These are phyloP conservation scores for Eimeria brunetti DNA, from an alignment of 169 alveolate species.

Conservation along the genomic window DNA sequence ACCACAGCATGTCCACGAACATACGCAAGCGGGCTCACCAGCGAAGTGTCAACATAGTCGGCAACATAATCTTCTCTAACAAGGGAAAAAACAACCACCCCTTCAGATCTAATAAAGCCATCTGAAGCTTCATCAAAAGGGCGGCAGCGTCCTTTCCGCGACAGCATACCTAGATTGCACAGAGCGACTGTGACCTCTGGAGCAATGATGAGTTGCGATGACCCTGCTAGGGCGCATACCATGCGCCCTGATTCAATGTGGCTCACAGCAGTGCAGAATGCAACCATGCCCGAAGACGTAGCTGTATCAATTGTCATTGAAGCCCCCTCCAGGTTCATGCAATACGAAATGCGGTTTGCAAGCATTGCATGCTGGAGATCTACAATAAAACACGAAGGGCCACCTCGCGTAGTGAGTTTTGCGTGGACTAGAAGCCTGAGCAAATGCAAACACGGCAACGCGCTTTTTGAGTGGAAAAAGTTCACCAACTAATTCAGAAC, in stretches of 20 bases:
- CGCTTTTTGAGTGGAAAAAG: neutral
- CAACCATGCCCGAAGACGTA: slow-evolving; percentile 85
- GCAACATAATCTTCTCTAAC: slow-evolving; percentile 60
- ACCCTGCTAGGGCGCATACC: slow-evolving; percentile 85
- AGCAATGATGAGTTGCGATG: slow-evolving; percentile 83
- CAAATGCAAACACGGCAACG: slow-evolving; percentile 2
- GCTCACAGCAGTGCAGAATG: slow-evolving; percentile 81
- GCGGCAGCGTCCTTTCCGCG: slow-evolving; percentile 82
- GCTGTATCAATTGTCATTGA: slow-evolving; percentile 87
- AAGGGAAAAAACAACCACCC: slow-evolving; percentile 80
- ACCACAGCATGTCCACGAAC: slow-evolving; percentile 84
- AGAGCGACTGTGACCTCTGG: slow-evolving; percentile 85
- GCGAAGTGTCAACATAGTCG: slow-evolving; percentile 52
- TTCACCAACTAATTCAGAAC: neutral
- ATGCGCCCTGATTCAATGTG: slow-evolving; percentile 67
- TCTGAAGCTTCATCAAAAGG: slow-evolving; percentile 87
- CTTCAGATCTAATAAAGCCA: slow-evolving; percentile 87
- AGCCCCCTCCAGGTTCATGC: slow-evolving; percentile 84
- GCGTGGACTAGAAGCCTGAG: slow-evolving; percentile 63
- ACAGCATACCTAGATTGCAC: slow-evolving; percentile 86
- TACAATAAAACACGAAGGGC: slow-evolving; percentile 53
- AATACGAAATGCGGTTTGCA: slow-evolving; percentile 84
- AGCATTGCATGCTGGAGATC: slow-evolving; percentile 82
- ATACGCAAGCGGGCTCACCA: slow-evolving; percentile 76
- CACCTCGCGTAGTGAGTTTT: slow-evolving; percentile 6